Base-by-base conservation (phyloP, 768 basidiomycete species). In the Boletellus emodensis region DNA sequence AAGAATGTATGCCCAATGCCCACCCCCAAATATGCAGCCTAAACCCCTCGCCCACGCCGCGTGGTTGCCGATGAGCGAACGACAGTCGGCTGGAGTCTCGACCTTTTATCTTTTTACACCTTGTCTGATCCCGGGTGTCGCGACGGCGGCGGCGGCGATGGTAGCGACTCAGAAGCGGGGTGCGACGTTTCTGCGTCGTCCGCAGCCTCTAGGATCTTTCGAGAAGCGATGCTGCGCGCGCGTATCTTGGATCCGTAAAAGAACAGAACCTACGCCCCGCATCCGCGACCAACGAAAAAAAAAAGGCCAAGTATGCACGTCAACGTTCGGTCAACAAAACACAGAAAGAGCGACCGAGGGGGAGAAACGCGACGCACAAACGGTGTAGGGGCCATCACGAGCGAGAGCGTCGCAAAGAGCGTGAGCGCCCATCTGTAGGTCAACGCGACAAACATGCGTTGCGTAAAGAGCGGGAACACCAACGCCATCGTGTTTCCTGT, bases 341-440 rank as follows among this genome's bases (percentile, higher is more conserved):
- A 7, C 30, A 8, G n/a, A 28, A 42, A 18, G 13, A 15, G n/a
- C n/a, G n/a, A n/a, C n/a, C n/a, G n/a, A n/a, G n/a, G 14, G 11
- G 17, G 15, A 18, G 12, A 28, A 11, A 30, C 30, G 6, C 30
- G 36, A 62, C 71, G 39, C 55, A 75, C 74, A 44, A 66, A 77
- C 12, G 76, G 77, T 12, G 77, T 72, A 10, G 74, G 67, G 10
- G 71, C 68, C 61, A 82, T 71, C n/a, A 73, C 24, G 9, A 70
- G 55, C 0, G 72, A 76, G 11, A 82, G 58, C 41, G 64, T 50
- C 0, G 60, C 74, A 51, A 74, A 75, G 7, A 77, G 55, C 14
- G 71, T 72, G 54, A 70, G 69, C n/a, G 68, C 77, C 75, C 80
- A 81, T 38, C 72, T 72, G 39, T 77, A 76, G 32, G 76, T 77